Evolutionary conservation across 148 eudicot genomes (phyloP), one percentile per base, ranked within the genome.

Genomic region (Rhododendron ferrugineum): DNA sequence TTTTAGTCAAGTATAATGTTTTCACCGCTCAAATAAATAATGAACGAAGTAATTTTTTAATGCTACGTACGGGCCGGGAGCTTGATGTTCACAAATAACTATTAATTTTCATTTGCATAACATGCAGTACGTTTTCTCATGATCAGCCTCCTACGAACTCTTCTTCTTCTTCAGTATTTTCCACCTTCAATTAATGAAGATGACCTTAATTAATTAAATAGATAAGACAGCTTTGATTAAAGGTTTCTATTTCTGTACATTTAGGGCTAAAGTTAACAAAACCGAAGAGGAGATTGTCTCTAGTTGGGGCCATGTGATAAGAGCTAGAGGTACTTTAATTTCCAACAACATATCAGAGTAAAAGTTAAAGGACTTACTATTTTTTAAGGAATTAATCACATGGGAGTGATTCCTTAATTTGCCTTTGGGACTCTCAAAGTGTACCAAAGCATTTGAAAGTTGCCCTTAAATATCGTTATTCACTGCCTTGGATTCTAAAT

Each of bases 401-500:
- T 87, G 89, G 82, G 23, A n/a, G 56, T 79, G 84, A 87, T 89
- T 73, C 87, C 83, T 83, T n/a, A n/a, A n/a, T n/a, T 85, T 30
- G 83, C 84, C 84, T 87, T 87, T 82, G 81, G 84, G 84, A 64
- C 82, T 70, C 86, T 78, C 89, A 87, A 36, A 4, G 62, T 72
- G 77, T 62, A 49, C 78, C 68, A 68, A 81, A 85, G 60, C 22
- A 28, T 28, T 84, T 5, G 5, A 42, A 81, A 76, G 16, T 81
- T 54, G 40, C 54, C 89, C 82, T 79, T 86, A 79, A 88, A 30
- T 72, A 44, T 73, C 87, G 58, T 78, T 78, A 44, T 81, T 83
- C 73, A 32, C 84, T 76, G 78, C 88, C 83, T 87, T 89, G 85
- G 85, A 89, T 84, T 82, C 90, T 87, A 84, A 89, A 86, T 86